Evolutionary conservation across 169 alveolate genomes (phyloP).

Genomic region (Cardiosporidium cionae): DNA sequence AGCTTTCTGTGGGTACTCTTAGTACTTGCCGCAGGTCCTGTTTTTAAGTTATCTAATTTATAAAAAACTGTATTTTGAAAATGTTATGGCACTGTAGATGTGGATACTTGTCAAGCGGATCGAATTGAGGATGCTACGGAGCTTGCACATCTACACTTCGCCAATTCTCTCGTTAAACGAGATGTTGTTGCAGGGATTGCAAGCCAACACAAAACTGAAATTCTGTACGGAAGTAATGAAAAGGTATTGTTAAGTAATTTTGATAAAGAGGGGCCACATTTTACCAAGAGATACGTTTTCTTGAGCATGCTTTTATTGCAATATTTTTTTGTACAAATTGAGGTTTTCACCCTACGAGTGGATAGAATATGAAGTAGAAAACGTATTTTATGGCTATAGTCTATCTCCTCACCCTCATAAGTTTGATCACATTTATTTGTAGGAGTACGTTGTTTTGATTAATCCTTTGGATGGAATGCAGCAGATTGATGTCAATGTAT

Average conservation of each 20-base stretch:
- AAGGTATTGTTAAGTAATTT: neutral
- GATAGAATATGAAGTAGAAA: neutral
- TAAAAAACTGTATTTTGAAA: too few species aligned
- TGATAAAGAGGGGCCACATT: neutral
- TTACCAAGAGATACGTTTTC: too few species aligned
- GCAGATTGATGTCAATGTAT: slow-evolving; percentile 60
- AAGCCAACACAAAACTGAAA: neutral
- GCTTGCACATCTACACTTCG: slow-evolving; percentile 4
- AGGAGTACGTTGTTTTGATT: slow-evolving; percentile 41
- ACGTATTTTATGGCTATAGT: neutral
- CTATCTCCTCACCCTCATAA: neutral
- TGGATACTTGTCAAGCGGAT: neutral
- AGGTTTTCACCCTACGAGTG: neutral
- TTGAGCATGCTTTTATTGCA: too few species aligned
- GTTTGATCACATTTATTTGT: neutral
- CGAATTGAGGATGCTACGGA: neutral
- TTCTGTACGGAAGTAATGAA: neutral
- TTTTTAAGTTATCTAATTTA: too few species aligned
- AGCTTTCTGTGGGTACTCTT: too few species aligned
- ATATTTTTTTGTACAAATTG: neutral
- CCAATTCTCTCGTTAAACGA: slow-evolving; percentile 13
- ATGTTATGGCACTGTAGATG: too few species aligned
- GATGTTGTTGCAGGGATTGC: slow-evolving; percentile 30
- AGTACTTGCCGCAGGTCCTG: too few species aligned
- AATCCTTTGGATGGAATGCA: slow-evolving; percentile 71